phyloP scores from a whole-genome alignment of 306 rosid species.

The Inga leiocalycina region DNA sequence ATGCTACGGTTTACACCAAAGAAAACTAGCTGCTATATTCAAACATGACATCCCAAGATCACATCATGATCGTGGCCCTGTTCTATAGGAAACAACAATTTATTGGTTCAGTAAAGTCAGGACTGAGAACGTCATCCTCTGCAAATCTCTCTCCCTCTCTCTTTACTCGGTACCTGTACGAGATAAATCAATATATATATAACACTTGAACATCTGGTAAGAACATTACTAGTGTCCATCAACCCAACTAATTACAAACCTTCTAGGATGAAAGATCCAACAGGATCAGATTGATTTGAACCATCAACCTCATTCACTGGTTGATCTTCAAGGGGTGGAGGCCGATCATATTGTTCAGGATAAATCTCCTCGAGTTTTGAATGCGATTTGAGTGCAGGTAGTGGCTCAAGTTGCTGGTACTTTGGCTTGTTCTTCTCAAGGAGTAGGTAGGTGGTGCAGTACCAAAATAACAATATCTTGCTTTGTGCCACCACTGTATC shows the following conservation, averaged over 20 bases:
- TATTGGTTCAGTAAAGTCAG: constrained; percentile 29
- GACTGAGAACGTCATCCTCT: constrained; percentile 52
- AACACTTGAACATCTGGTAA: constrained; percentile 43
- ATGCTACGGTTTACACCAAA: neutral
- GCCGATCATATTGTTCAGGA: constrained; percentile 44
- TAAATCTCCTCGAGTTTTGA: constrained; percentile 35
- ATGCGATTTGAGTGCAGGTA: constrained; percentile 18
- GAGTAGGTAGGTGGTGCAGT: constrained; percentile 83
- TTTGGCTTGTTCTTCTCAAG: constrained; percentile 86
- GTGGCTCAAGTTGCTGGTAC: constrained; percentile 74
- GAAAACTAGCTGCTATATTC: neutral
- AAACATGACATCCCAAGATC: neutral
- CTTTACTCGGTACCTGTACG: constrained; percentile 81
- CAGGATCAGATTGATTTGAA: constrained; percentile 53
- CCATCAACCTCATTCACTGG: constrained; percentile 43
- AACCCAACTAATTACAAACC: constrained; percentile 86
- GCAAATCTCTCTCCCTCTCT: constrained; percentile 58
- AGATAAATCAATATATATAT: constrained; percentile 63
- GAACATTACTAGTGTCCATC: constrained; percentile 61
- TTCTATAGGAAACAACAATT: neutral
- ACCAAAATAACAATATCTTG: constrained; percentile 85
- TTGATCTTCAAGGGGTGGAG: constrained; percentile 38
- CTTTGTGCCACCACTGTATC: constrained; percentile 83
- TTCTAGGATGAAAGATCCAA: constrained; percentile 77
- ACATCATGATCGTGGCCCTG: neutral